These are phyloP conservation scores for Aspergillus transmontanensis DNA, from an alignment of 2,329 filamentous ascomycete genomes.

Conservation along the genomic window DNA sequence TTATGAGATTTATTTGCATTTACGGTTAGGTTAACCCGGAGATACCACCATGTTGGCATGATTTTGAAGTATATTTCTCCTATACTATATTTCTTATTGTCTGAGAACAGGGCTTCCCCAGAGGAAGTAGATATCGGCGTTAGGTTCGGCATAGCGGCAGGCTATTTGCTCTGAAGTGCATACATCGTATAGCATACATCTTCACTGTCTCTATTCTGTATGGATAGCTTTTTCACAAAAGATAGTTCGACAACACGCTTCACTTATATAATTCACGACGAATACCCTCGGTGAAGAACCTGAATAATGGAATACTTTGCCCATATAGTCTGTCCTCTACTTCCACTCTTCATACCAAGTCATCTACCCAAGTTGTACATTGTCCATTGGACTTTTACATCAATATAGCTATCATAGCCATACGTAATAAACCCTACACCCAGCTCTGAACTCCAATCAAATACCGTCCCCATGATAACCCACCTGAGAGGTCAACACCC, in stretches of 20 bases:
- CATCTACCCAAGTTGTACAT: neutral
- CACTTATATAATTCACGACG: neutral
- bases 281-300: neutral
- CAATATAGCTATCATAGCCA: neutral
- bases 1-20: constrained; percentile 22
- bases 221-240: neutral
- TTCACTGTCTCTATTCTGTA: neutral
- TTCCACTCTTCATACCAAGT: neutral
- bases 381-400: neutral
- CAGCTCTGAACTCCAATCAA: neutral
- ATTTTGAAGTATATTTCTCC: constrained; percentile 16
- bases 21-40: constrained; percentile 31
- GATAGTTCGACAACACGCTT: neutral
- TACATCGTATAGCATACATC: neutral
- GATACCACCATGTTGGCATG: constrained; percentile 32
- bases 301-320: neutral
- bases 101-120: neutral
- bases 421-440: neutral
- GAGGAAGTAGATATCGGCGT: constrained; percentile 3
- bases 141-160: constrained; percentile 2
- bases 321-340: neutral
- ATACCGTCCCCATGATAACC: too few species aligned
- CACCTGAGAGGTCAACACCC: neutral
- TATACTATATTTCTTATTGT: constrained; percentile 11
- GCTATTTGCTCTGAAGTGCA: neutral